Base-by-base conservation (phyloP, 768 basidiomycete genomes). In the Panaeolus papilionaceus region DNA sequence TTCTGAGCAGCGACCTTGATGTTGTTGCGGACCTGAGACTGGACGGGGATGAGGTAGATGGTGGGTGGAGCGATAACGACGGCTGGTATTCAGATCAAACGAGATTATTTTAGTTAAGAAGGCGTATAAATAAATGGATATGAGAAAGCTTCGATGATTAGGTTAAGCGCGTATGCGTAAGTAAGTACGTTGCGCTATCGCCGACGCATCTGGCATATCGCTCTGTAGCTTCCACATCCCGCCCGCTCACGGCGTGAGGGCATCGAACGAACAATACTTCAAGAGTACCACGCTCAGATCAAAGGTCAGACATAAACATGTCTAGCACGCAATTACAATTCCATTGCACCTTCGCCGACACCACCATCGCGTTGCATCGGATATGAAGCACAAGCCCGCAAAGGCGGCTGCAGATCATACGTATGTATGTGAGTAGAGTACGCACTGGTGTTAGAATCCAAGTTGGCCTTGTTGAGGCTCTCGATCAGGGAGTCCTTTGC, bases 1-100 rank as follows among this genome's bases (percentile, higher is more conserved):
- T 99, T 99, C 80, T 99, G 96, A 18, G 96, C 96, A 38, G 95
- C 82, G 71, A 99, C 87, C 72, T 92, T 82, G 76, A 96, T 80
- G 47, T 90, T 89, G 68, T 89, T 85, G 73, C 87, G 83, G 63
- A 94, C 72, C 64, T 81, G 74, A 26, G 86, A 83, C 77, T 88
- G 82, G 70, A 96, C 81, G 49, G 92, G 81, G 69, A 98, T 78
- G 54, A 99, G 86, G 81, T 98, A 99, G 66, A 99, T 78, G 1
- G 94, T 80, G 45, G 97, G 97, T 10, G 95, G 95, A 6, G 97
- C 90, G 72, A 99, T 89, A 75, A 98, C 92, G 76, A 98, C 91
- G 89, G 98, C 96, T 97, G n/a, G 38, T 44, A 70, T 39, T 37
- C 67, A 16, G 47, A 42, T 42, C 16, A 72, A 65, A 2, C 40